Evolutionary conservation across 257 asterid species (phyloP).

Genomic region (Petunia secreta): DNA sequence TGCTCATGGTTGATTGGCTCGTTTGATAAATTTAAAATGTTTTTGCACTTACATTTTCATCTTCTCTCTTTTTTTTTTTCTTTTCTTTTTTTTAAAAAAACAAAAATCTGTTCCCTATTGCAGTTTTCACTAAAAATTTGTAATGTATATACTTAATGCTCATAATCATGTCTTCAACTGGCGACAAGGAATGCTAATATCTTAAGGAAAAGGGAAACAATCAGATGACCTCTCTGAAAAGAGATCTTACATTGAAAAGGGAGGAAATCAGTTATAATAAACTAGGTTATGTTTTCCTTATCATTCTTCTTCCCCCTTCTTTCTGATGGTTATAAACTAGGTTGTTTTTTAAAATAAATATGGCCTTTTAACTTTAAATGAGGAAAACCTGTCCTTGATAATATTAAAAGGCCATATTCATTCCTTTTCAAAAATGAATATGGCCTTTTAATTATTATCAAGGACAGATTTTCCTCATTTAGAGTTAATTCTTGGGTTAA

Average conservation of each 20-base stretch:
- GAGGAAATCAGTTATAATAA: conserved; percentile 19
- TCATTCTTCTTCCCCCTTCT: not conserved
- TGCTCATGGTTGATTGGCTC: conserved; percentile 19
- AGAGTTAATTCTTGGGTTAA: conserved; percentile 11
- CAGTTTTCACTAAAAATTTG: not conserved
- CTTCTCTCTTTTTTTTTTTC: too few relatives aligned
- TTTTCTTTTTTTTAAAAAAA: too few relatives aligned
- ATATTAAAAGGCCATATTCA: too few relatives aligned
- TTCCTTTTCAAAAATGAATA: too few relatives aligned
- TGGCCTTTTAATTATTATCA: too few relatives aligned
- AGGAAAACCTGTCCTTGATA: not conserved
- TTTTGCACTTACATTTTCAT: conserved; percentile 8
- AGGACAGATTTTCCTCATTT: not conserved
- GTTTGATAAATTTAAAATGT: not conserved
- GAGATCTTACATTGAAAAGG: conserved; percentile 19
- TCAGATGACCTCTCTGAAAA: conserved; percentile 14
- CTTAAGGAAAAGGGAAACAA: not conserved
- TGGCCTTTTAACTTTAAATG: not conserved
- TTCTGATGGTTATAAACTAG: not conserved
- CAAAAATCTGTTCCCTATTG: not conserved
- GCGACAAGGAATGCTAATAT: not conserved
- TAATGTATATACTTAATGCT: conserved; percentile 5
- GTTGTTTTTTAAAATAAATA: conserved; percentile 19
- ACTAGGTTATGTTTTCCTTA: conserved; percentile 5
- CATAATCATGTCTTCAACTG: conserved; percentile 5